Conservation (phyloP, 1,139 yeast genomes). For the Magnusiomyces ingens region DNA sequence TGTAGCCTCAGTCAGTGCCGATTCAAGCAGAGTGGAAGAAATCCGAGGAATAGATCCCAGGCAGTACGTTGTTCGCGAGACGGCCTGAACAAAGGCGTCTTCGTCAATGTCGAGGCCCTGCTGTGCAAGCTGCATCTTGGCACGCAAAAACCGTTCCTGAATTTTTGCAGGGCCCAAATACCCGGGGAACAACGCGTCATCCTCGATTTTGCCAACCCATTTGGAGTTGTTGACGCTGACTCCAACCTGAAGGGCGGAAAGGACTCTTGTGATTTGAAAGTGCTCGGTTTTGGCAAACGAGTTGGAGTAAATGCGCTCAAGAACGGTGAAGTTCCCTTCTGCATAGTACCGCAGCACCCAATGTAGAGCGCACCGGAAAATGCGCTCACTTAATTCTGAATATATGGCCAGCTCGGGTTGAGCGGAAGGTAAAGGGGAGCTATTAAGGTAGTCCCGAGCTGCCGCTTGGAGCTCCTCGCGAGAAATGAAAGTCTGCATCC, state of each 20-base stretch:
- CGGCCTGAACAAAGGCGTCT: neutral
- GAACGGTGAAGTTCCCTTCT: neutral
- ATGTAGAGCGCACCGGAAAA: conserved; percentile 11
- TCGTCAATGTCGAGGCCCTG: neutral
- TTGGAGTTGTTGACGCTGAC: conserved; percentile 6
- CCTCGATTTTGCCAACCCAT: conserved; percentile 13
- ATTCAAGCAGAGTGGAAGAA: neutral
- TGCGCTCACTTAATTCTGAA: conserved; percentile 8
- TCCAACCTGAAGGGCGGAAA: conserved; percentile 12
- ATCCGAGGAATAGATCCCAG: neutral
- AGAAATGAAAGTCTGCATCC: neutral
- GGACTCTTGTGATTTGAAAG: conserved; percentile 2
- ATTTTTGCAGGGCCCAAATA: conserved; percentile 12
- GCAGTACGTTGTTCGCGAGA: neutral
- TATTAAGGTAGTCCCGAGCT: neutral
- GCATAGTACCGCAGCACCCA: conserved; percentile 9
- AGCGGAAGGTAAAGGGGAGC: neutral
- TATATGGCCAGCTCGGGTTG: neutral
- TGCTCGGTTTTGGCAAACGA: conserved; percentile 6
- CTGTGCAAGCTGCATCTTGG: neutral
- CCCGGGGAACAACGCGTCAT: conserved; percentile 15
- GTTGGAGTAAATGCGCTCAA: conserved; percentile 4
- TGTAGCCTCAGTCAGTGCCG: neutral
- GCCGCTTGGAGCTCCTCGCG: neutral
- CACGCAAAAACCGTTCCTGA: conserved; percentile 1